Evolutionary conservation across 177 flowering plant genomes (phyloP).

Genomic region (Telopea speciosissima): DNA sequence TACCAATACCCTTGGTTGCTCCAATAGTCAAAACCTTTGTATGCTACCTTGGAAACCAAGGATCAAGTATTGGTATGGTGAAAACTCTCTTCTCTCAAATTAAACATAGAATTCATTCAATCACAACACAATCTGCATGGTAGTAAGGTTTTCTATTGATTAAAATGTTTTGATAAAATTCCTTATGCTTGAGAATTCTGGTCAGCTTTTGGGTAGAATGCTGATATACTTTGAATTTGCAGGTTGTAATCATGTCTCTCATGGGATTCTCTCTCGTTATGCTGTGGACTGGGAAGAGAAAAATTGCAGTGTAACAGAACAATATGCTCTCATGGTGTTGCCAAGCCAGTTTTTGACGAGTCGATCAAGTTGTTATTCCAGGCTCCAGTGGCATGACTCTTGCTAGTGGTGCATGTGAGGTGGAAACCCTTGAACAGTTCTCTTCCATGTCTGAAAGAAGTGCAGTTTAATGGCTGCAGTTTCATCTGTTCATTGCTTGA

Average conservation of each 20-base stretch:
- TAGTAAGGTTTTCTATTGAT: background rate
- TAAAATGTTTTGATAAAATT: background rate
- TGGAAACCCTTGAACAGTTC: background rate
- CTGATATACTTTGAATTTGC: conserved; percentile 21
- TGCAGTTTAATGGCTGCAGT: background rate
- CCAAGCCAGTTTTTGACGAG: background rate
- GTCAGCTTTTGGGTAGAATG: background rate
- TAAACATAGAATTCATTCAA: background rate
- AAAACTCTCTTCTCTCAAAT: too few species aligned
- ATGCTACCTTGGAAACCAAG: too few species aligned
- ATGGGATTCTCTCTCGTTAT: conserved; percentile 92
- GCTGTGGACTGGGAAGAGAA: conserved; percentile 68
- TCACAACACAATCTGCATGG: background rate
- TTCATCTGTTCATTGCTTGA: background rate
- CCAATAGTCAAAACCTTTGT: too few species aligned
- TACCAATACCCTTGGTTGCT: too few species aligned
- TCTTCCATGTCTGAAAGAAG: background rate
- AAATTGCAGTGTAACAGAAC: background rate
- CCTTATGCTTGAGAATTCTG: background rate
- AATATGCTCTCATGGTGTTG: background rate
- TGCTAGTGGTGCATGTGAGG: background rate
- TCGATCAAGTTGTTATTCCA: background rate
- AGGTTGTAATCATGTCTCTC: conserved; percentile 93
- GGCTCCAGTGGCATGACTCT: background rate
- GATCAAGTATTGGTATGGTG: too few species aligned